These are phyloP conservation scores for Lactarius trivialis DNA, from an alignment of 768 basidiomycete species.

Conservation along the genomic window DNA sequence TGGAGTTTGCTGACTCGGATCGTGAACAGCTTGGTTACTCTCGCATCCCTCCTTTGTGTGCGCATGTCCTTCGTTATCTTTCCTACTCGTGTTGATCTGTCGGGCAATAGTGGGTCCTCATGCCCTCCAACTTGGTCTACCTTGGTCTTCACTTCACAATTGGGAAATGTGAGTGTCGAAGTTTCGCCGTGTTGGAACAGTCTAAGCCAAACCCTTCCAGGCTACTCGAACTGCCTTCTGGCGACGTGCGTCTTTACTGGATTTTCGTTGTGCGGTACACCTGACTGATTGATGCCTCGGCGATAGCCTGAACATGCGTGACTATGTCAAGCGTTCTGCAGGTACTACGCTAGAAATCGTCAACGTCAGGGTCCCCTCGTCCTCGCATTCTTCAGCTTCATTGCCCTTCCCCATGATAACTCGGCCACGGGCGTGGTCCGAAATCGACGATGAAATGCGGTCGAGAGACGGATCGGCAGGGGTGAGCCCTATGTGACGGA, in stretches of 20 bases:
- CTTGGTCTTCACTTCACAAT: slow-evolving; percentile 17
- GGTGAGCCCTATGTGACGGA: background rate
- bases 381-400: background rate
- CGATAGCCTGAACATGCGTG: slow-evolving; percentile 19
- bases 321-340: slow-evolving; percentile 11
- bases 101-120: slow-evolving; percentile 8
- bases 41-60: slow-evolving; percentile 11
- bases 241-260: slow-evolving; percentile 7
- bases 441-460: background rate
- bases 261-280: background rate
- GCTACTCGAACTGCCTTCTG: slow-evolving; percentile 18
- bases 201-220: background rate
- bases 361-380: background rate
- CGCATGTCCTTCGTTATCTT: background rate
- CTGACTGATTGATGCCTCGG: background rate
- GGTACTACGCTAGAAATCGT: background rate
- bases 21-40: slow-evolving; percentile 4
- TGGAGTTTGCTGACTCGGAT: background rate
- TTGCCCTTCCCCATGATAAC: background rate
- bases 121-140: slow-evolving; percentile 9
- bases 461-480: background rate
- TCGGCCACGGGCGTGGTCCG: background rate
- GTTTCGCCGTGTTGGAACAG: background rate
- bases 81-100: background rate
- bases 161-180: slow-evolving; percentile 10